Evolutionary conservation across 148 eudicot species (phyloP).

Genomic region (Camellia sinensis): DNA sequence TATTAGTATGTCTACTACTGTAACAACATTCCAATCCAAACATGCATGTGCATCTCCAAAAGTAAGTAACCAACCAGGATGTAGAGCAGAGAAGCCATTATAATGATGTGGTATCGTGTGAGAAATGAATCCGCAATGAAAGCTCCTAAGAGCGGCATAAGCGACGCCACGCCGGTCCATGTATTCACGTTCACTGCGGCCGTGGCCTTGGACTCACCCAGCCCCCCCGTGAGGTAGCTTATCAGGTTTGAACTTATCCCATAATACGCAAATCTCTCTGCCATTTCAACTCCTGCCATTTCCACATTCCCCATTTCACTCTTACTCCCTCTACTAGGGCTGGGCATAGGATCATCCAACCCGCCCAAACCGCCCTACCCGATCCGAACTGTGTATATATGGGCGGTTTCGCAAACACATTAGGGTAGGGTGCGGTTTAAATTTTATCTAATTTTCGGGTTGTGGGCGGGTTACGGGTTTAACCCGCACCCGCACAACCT

Average conservation of each 20-base stretch:
- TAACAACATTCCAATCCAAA: too few relatives aligned
- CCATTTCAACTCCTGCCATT: slow-evolving; percentile 47
- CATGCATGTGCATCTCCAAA: too few relatives aligned
- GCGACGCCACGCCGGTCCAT: slow-evolving; percentile 48
- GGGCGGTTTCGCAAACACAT: too few relatives aligned
- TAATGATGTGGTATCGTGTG: slow-evolving; percentile 51
- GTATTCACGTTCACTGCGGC: slow-evolving; percentile 59
- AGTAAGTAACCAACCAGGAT: slow-evolving; percentile 38
- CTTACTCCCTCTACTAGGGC: not conserved
- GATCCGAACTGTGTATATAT: too few relatives aligned
- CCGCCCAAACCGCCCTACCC: too few relatives aligned
- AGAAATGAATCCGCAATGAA: slow-evolving; percentile 54
- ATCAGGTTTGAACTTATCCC: slow-evolving; percentile 53
- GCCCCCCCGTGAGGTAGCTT: slow-evolving; percentile 46
- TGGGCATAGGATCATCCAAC: too few relatives aligned
- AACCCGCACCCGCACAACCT: too few relatives aligned
- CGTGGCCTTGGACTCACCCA: slow-evolving; percentile 52
- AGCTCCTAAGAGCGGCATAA: slow-evolving; percentile 55
- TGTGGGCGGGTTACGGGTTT: too few relatives aligned
- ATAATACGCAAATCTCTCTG: slow-evolving; percentile 58
- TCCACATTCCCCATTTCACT: not conserved
- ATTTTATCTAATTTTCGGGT: too few relatives aligned
- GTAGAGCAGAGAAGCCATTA: slow-evolving; percentile 43
- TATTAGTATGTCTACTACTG: too few relatives aligned
- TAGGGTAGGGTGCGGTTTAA: too few relatives aligned